These are phyloP conservation scores for Phytopythium ostracodes DNA, from an alignment of 352 stramenopile genomes.

Conservation along the genomic window DNA sequence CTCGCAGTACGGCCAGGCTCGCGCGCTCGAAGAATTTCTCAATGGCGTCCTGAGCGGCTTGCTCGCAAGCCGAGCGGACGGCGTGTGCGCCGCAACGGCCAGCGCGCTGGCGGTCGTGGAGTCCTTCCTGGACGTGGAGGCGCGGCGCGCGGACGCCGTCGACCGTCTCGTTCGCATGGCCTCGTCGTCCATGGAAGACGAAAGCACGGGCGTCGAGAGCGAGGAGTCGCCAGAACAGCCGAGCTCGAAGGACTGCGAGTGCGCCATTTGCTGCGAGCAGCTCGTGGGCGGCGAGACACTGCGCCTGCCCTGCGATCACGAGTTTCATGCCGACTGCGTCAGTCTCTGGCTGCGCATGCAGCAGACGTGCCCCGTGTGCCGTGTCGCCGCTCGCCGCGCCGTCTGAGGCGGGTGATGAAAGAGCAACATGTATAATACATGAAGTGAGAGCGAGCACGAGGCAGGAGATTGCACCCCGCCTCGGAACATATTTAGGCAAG, in stretches of 20 bases:
- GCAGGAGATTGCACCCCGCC: neutral
- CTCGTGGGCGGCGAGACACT: conserved; percentile 41
- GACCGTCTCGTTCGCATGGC: conserved; percentile 20
- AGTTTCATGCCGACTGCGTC: conserved; percentile 62
- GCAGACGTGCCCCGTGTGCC: conserved; percentile 70
- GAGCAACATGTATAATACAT: neutral
- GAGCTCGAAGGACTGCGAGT: conserved; percentile 23
- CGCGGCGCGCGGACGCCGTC: conserved; percentile 23
- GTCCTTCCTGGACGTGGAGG: conserved; percentile 48
- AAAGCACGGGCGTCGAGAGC: conserved; percentile 11
- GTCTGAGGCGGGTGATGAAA: neutral
- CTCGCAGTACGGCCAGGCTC: conserved; percentile 42
- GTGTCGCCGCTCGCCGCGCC: conserved; percentile 10
- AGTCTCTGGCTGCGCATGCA: conserved; percentile 67
- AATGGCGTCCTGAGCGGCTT: conserved; percentile 52
- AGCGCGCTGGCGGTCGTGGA: conserved; percentile 33
- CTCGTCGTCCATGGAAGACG: conserved; percentile 8
- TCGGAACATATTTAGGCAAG: neutral
- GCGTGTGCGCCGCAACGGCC: conserved; percentile 33
- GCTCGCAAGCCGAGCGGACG: conserved; percentile 20
- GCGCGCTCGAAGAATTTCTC: conserved; percentile 53
- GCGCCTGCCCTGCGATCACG: conserved; percentile 55
- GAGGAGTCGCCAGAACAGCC: conserved; percentile 4
- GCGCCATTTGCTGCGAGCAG: conserved; percentile 58
- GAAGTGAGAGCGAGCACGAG: neutral